Base-by-base conservation (phyloP, 1,284 basidiomycete species). In the Ustilago nuda region DNA sequence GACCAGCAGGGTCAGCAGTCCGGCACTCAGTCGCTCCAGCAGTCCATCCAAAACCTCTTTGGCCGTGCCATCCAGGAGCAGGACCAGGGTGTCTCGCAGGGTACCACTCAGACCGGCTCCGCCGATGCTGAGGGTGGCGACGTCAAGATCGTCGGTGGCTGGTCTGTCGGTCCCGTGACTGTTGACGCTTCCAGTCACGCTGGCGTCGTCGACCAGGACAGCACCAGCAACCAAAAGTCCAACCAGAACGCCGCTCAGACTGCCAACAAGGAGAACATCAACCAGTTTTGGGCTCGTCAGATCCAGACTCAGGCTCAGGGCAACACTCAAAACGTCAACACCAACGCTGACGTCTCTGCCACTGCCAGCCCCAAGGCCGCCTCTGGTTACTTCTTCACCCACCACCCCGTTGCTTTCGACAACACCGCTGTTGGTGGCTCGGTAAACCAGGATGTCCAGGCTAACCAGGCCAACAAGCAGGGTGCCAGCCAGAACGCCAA, bases 1-100 rank as follows among this genome's bases (percentile, higher is more conserved):
- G n/a, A 23, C 17, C 64, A 72, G 65, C 52, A 72, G 60, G 65
- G 46, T 37, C 60, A 63, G 65, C 70, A 72, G 70, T 64, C 60
- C 57, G 70, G 60, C 13, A 67, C 70, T 15, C 70, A 72, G 65
- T 53, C 43, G 52, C 57, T 65, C 43, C 19, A 37, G 39, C 61
- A 70, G 67, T 45, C 54, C 27, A 36, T 65, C 23, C 19, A 64
- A 46, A 70, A 70, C 67, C 39, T 70, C 35, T 66, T 62, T 36
- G 48, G 65, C 27, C 70, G 70, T 30, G 65, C 57, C 55, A 37
- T 67, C 50, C 70, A 72, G 65, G 61, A 35, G 19, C 62, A 66
- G 51, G 63, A 53, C n/a, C 70, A 72, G 65, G 60, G 54, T 13
- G 56, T 46, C 33, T 48, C 48, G 45, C 70, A 72, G 57, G 41